Evolutionary conservation across 164 flowering plant genomes (phyloP).

Genomic region (Cinnamomum micranthum): DNA sequence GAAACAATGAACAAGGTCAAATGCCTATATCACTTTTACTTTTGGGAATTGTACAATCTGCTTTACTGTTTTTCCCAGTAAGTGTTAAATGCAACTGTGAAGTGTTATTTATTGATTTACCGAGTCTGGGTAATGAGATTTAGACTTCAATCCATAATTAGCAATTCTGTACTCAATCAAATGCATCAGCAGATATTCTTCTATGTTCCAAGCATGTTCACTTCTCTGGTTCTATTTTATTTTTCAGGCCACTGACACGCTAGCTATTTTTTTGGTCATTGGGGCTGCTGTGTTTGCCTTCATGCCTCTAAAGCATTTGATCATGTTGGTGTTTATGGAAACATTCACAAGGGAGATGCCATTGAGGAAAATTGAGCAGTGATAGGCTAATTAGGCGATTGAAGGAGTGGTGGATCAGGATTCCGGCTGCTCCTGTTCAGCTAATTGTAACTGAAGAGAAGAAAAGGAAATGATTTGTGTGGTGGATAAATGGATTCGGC

Average conservation of each 20-base stretch:
- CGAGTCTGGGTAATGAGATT: too few relatives aligned
- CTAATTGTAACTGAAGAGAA: constrained; percentile 50
- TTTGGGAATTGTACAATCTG: too few relatives aligned
- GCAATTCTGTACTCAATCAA: background rate
- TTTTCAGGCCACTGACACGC: constrained; percentile 64
- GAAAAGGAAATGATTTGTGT: constrained; percentile 13
- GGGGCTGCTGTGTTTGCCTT: constrained; percentile 44
- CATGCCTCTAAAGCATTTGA: constrained; percentile 41
- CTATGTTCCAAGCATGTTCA: background rate
- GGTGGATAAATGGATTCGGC: background rate
- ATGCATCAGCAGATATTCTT: background rate
- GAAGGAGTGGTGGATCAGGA: constrained; percentile 83
- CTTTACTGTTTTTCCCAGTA: too few relatives aligned
- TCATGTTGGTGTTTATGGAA: constrained; percentile 44
- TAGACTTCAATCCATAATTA: too few relatives aligned
- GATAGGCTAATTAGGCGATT: constrained; percentile 50
- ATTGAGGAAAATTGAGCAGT: constrained; percentile 55
- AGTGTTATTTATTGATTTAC: too few relatives aligned
- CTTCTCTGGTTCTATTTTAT: background rate
- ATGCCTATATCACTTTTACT: too few relatives aligned
- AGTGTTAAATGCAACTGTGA: too few relatives aligned
- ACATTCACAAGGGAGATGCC: constrained; percentile 73
- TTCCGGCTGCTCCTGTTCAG: constrained; percentile 88
- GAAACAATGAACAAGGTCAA: too few relatives aligned
- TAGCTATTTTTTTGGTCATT: constrained; percentile 38